A percentile compares a stretch with the other conserved stretches of the same genome.
These are phyloP conservation scores for Talaromyces trachyspermus DNA, from an alignment of 495 filamentous ascomycete species.

Conservation along the genomic window DNA sequence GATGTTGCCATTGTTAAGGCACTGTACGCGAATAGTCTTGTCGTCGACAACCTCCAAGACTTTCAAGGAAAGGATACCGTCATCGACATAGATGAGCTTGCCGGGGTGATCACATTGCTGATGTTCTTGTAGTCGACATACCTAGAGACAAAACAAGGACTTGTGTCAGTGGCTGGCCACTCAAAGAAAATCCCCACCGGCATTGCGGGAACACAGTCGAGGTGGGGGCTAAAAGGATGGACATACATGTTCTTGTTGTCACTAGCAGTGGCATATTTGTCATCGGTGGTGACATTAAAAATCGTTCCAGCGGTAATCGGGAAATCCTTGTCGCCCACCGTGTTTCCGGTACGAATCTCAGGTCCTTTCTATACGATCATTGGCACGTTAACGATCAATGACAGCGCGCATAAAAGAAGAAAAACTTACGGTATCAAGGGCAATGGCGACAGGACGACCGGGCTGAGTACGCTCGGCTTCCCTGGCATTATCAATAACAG, in stretches of 20 bases:
- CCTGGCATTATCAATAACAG: conserved; percentile 90
- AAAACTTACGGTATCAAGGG: conserved; percentile 73
- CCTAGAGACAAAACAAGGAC: conserved; percentile 43
- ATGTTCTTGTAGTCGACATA: conserved; percentile 99
- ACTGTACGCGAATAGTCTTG: conserved; percentile 74
- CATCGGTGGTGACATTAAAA: conserved; percentile 95
- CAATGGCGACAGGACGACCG: conserved; percentile 90
- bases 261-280: conserved; percentile 77
- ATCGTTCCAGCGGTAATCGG: conserved; percentile 75
- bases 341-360: conserved; percentile 97
- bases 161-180: background rate
- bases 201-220: no score
- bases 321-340: conserved; percentile 71
- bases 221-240: background rate
- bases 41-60: conserved; percentile 82
- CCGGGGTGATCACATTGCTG: conserved; percentile 94
- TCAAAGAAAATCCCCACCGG: no score
- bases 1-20: conserved; percentile 96
- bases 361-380: conserved; percentile 66
- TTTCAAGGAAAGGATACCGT: conserved; percentile 93
- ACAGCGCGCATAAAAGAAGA: background rate
- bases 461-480: conserved; percentile 65
- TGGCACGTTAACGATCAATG: conserved; percentile 1
- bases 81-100: conserved; percentile 95
- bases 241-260: conserved; percentile 91